Percentiles rank a stretch among this genome's conserved stretches.
These are phyloP conservation scores for Citrus sinensis DNA, from an alignment of 345 rosid species.

Conservation along the genomic window DVS_A1.0 CM039165.1:24817501-24818000, in stretches of 20 bases:
- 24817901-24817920: background rate
- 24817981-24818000: background rate
- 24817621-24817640: constrained; percentile 20
- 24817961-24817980: background rate
- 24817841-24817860: background rate
- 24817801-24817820: constrained; percentile 98
- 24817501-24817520: background rate
- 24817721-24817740: constrained; percentile 99
- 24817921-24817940: background rate
- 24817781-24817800: constrained; percentile 95
- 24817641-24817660: constrained; percentile 71
- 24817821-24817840: constrained; percentile 7
- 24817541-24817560: background rate
- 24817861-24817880: background rate
- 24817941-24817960: background rate
- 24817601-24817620: background rate
- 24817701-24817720: constrained; percentile 56
- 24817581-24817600: background rate
- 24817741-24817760: constrained; percentile 93
- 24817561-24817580: background rate
- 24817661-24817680: constrained; percentile 91
- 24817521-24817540: background rate
- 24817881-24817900: background rate
- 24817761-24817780: constrained; percentile 62
- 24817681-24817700: constrained; percentile 56